These are phyloP conservation scores for Deinandra increscens DNA, from an alignment of 129 eudicot species.

Conservation along the genomic window DNA sequence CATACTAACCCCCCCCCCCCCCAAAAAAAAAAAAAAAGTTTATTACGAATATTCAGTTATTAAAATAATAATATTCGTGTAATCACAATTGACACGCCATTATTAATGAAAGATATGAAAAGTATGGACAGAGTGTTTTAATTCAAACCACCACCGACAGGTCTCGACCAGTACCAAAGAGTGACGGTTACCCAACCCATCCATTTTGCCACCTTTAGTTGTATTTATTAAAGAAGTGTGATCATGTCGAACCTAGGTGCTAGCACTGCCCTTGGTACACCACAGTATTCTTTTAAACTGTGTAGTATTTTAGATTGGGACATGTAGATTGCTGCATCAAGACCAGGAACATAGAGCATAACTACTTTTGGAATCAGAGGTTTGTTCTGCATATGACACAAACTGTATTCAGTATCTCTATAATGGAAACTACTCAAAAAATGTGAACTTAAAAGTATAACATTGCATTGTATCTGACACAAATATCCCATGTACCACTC, in stretches of 20 bases:
- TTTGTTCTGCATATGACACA: conserved; percentile 73
- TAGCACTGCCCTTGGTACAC: conserved; percentile 82
- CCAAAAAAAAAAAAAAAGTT: no score
- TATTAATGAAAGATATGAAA: no score
- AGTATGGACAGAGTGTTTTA: no score
- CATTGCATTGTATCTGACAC: neutral
- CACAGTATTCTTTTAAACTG: conserved; percentile 76
- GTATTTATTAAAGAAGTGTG: neutral
- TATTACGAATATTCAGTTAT: no score
- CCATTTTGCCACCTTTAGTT: neutral
- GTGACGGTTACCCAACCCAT: neutral
- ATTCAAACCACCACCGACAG: no score
- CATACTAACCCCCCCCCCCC: no score
- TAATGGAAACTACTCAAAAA: neutral
- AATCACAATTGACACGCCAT: no score
- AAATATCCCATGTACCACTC: neutral
- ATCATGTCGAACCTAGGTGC: conserved; percentile 78
- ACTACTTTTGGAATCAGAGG: conserved; percentile 90
- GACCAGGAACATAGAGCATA: conserved; percentile 91
- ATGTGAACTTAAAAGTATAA: neutral
- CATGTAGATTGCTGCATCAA: conserved; percentile 82
- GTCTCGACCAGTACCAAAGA: no score
- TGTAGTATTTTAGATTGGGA: conserved; percentile 66
- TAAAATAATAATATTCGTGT: no score
- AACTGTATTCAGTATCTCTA: conserved; percentile 15